phyloP scores from a whole-genome alignment of 306 rosid genomes.

The Mimosa pudica region DNA sequence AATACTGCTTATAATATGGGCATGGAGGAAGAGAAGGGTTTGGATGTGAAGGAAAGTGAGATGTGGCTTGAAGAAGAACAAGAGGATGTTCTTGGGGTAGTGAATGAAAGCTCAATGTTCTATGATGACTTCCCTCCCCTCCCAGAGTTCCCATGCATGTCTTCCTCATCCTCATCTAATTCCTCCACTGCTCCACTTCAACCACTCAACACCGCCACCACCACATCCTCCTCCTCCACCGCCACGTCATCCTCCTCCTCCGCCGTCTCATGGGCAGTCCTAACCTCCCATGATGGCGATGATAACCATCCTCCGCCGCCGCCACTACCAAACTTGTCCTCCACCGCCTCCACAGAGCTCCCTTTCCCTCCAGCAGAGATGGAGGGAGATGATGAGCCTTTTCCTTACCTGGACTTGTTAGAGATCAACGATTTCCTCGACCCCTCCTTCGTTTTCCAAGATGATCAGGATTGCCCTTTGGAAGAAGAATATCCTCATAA shows the following conservation, averaged over 20 bases:
- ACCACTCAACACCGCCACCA: constrained; percentile 37
- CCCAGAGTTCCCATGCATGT: constrained; percentile 94
- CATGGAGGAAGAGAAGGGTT: constrained; percentile 33
- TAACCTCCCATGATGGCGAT: constrained; percentile 50
- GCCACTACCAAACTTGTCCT: constrained; percentile 40
- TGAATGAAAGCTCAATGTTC: constrained; percentile 58
- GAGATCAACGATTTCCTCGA: constrained; percentile 66
- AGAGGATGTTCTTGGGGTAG: constrained; percentile 50
- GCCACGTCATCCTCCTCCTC: constrained; percentile 67
- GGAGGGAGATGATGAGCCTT: constrained; percentile 75
- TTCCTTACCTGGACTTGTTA: constrained; percentile 80
- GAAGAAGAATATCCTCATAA: constrained; percentile 41
- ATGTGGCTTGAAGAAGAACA: constrained; percentile 60
- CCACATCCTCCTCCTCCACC: constrained; percentile 56
- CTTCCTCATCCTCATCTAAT: constrained; percentile 68
- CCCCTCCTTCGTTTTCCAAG: constrained; percentile 58
- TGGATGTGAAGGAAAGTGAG: constrained; percentile 44
- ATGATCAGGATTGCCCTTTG: constrained; percentile 43
- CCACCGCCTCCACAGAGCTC: constrained; percentile 73
- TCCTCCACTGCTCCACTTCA: constrained; percentile 54
- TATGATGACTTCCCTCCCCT: constrained; percentile 78
- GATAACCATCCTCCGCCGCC: constrained; percentile 28
- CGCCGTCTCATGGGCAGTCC: constrained; percentile 55
- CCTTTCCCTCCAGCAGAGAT: constrained; percentile 47
- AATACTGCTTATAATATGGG: background rate